Evolutionary conservation across 371 early-diverging fungal genomes (phyloP).

Genomic region (Mycotypha africana): DNA sequence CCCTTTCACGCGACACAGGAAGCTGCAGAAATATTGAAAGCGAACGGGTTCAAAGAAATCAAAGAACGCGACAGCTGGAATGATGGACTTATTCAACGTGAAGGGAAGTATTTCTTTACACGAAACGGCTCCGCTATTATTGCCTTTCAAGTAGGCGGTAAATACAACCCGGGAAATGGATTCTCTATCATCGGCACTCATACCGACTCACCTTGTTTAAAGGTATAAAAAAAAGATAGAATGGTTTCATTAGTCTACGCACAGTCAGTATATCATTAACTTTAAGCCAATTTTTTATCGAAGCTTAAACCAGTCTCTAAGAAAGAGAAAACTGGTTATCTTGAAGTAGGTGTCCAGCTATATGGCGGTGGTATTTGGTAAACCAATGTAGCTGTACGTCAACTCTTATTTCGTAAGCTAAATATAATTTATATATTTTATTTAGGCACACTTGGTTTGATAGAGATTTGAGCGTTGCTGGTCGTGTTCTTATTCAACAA

Average conservation of each 20-base stretch:
- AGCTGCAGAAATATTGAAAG: constrained; percentile 54
- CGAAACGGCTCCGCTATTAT: constrained; percentile 87
- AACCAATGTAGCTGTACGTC: neutral
- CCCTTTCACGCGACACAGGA: constrained; percentile 94
- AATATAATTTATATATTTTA: neutral
- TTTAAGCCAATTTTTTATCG: too few relatives aligned
- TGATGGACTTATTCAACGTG: constrained; percentile 53
- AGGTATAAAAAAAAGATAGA: constrained; percentile 55
- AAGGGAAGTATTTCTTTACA: constrained; percentile 94
- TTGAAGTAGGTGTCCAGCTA: constrained; percentile 86
- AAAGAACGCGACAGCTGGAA: constrained; percentile 85
- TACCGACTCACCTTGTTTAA: constrained; percentile 95
- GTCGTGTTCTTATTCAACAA: constrained; percentile 80
- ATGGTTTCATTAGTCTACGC: neutral
- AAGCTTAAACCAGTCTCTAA: constrained; percentile 85
- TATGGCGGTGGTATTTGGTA: constrained; percentile 96
- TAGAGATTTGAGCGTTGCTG: constrained; percentile 90
- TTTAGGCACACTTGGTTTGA: constrained; percentile 97
- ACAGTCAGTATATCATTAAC: constrained; percentile 77
- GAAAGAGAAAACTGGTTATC: constrained; percentile 77
- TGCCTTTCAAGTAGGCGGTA: constrained; percentile 91
- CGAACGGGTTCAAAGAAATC: constrained; percentile 80
- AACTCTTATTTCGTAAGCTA: neutral
- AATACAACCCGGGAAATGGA: constrained; percentile 79
- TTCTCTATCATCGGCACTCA: constrained; percentile 93